Evolutionary conservation across 2,329 filamentous ascomycete species (phyloP).

Genomic region (Fusarium albidum): DNA sequence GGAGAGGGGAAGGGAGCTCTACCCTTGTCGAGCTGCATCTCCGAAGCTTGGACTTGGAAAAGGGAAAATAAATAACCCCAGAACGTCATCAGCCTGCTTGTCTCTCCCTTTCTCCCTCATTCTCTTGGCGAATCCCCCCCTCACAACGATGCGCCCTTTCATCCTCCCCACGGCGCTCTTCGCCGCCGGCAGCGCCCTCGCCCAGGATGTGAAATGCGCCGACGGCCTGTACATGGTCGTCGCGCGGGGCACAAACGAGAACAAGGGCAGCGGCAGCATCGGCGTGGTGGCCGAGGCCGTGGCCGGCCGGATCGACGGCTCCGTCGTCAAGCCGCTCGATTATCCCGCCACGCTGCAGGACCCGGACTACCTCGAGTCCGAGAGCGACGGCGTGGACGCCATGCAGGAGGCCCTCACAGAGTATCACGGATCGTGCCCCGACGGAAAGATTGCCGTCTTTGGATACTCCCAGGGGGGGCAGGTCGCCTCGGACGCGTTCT

Average conservation of each 20-base stretch:
- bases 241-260: conserved; percentile 49
- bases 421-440: conserved; percentile 48
- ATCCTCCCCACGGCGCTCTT: conserved; percentile 36
- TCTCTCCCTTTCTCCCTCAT: background rate
- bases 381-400: conserved; percentile 43
- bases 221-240: conserved; percentile 51
- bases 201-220: conserved; percentile 41
- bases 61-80: conserved; percentile 5
- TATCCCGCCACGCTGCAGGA: conserved; percentile 49
- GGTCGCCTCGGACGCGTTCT: conserved; percentile 48
- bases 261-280: conserved; percentile 44
- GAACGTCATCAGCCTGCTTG: background rate
- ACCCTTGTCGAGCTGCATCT: conserved; percentile 22
- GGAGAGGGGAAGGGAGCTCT: too few relatives aligned
- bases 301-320: conserved; percentile 44
- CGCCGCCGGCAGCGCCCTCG: conserved; percentile 34
- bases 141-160: conserved; percentile 32
- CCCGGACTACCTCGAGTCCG: conserved; percentile 46
- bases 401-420: conserved; percentile 43
- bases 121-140: background rate
- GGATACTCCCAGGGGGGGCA: conserved; percentile 56
- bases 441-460: conserved; percentile 51
- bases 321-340: conserved; percentile 45
- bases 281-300: conserved; percentile 46
- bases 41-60: background rate